Evolutionary conservation across 441 rosid genomes (phyloP), one percentile per base, ranked within the genome.

Genomic region (Populus hybrid): DNA sequence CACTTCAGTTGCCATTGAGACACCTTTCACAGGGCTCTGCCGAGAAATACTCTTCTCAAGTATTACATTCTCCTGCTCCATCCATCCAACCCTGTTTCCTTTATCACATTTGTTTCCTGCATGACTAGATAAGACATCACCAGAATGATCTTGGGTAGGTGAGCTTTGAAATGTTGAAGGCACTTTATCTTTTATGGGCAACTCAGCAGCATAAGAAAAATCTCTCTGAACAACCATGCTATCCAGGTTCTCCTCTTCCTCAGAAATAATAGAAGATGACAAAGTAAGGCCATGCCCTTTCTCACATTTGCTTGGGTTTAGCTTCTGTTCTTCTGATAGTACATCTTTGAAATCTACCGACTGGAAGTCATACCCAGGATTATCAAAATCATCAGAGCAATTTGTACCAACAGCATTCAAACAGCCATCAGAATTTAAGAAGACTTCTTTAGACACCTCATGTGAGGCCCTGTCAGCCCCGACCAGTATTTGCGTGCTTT

Each of bases 11-110:
- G 88, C 93, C 74, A 86, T 76, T 45, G 89, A 77, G 77, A 80
- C 80, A 69, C 90, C 87, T 71, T 88, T 82, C 72, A 82, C 71
- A 35, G 84, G 86, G 74, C 85, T 90, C 78, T 89, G 89, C 68
- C 83, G 78, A 61, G 72, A 77, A 70, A 80, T n/a, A 24, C 7
- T 50, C 74, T 23, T 71, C 75, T 74, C 82, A 79, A 84, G 83
- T 78, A 69, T 82, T 35, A 78, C 75, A 71, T 76, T 86, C 75
- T 86, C 91, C 9, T 86, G 87, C 31, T 92, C 97, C 38, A 87
- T 75, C 68, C 87, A 86, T 66, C 86, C 85, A 74, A 97, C 90
- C 74, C 72, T 83, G 81, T 84, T 92, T 80, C 92, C 94, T 79
- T 87, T 75, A 73, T 84, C 92, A 71, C 82, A 80, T 77, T 81